Evolutionary conservation across 805 yeast species (phyloP).

Genomic region (Candida silvicultrix): DNA sequence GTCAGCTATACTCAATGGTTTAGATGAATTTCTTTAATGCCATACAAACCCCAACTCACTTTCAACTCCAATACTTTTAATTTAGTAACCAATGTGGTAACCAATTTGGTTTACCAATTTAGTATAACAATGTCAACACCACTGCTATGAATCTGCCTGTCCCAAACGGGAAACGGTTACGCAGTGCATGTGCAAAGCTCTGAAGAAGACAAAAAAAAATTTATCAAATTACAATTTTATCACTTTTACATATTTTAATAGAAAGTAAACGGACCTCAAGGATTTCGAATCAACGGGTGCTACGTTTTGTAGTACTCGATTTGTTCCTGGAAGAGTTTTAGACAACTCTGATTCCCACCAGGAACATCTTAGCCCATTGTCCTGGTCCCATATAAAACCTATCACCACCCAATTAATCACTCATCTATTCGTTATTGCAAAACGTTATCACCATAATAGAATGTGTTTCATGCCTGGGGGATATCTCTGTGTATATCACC

Average conservation of each 20-base stretch:
- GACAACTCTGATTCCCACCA: neutral
- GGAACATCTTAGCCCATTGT: neutral
- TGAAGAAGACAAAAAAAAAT: neutral
- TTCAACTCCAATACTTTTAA: no score
- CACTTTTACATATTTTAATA: neutral
- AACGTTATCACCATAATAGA: constrained; percentile 20
- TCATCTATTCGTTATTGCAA: constrained; percentile 25
- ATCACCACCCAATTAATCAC: constrained; percentile 31
- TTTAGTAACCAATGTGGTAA: no score
- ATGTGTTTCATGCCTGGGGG: constrained; percentile 34
- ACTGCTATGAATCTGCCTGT: no score
- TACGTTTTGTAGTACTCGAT: neutral
- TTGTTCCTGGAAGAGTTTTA: neutral
- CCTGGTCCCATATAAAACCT: neutral
- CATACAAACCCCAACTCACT: no score
- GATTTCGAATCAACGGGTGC: neutral
- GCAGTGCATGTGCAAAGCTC: no score
- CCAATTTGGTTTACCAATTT: no score
- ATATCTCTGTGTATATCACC: constrained; percentile 21
- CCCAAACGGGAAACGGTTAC: no score
- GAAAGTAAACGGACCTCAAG: neutral
- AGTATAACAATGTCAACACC: no score
- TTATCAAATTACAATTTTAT: neutral
- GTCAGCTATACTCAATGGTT: no score
- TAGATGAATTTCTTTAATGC: no score